phyloP scores from a whole-genome alignment of 805 yeast species.

The Kazachstania africana region DNA sequence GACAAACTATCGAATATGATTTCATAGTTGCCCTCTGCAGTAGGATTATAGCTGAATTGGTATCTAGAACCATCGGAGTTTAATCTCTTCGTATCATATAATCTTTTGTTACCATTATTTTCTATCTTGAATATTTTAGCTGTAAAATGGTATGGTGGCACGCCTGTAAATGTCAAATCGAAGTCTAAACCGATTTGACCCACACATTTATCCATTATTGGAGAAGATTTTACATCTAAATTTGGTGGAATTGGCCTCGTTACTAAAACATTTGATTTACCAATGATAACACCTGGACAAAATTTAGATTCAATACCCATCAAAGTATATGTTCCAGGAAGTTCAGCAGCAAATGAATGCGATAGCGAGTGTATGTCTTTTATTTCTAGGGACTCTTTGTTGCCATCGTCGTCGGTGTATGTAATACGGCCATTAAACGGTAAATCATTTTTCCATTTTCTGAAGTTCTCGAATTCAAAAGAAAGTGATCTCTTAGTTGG shows the following conservation, averaged over 20 bases:
- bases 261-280: constrained; percentile 41
- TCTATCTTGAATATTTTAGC: constrained; percentile 48
- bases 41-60: constrained; percentile 62
- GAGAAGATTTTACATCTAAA: constrained; percentile 29
- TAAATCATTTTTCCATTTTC: constrained; percentile 17
- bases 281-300: constrained; percentile 58
- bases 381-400: constrained; percentile 11
- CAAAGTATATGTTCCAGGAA: constrained; percentile 59
- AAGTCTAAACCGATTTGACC: constrained; percentile 83
- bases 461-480: constrained; percentile 21
- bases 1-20: constrained; percentile 55
- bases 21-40: constrained; percentile 68
- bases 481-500: constrained; percentile 29
- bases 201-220: constrained; percentile 76
- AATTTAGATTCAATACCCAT: constrained; percentile 41
- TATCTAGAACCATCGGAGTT: constrained; percentile 34
- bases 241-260: constrained; percentile 48
- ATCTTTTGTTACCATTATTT: constrained; percentile 16
- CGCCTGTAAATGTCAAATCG: constrained; percentile 57
- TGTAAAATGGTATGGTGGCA: constrained; percentile 67
- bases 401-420: constrained; percentile 21
- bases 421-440: constrained; percentile 29
- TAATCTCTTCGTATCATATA: constrained; percentile 28
- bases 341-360: constrained; percentile 30
- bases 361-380: constrained; percentile 11